Evolutionary conservation across 2,329 filamentous ascomycete genomes (phyloP), one percentile per base, ranked within the genome.

Genomic region (Grosmannia clavigera): DNA sequence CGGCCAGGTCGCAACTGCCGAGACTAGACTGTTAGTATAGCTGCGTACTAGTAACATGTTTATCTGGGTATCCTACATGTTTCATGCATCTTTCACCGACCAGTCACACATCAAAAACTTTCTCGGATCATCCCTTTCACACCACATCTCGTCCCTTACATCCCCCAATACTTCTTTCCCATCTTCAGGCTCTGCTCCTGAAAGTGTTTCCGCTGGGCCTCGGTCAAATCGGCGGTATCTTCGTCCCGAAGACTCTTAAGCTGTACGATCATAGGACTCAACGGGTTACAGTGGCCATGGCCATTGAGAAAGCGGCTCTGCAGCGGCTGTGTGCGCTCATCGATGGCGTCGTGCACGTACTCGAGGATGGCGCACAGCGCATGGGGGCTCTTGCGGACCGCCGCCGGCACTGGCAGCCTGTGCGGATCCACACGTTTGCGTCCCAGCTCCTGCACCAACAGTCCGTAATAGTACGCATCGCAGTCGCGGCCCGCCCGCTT

Each of bases 241-340:
- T 9, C 25, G 50, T 61, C 60, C 14, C 53, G 57, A 50, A 29
- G n/a, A 12, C 29, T 38, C 58, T 59, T 59, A 27, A 59, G 48
- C 43, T 48, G 19, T 5, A 54, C 50, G 10, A 61, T 57, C 52
- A 61, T 58, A 3, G 54, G 38, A 1, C 27, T 55, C 43, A 61
- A 58, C 33, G 60, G 60, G 55, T 61, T 61, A 58, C 60, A 61
- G 31, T 59, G 46, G 7, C 40, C 54, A 58, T 61, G 60, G 9
- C 54, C 48, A 6, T 25, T n/a, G 43, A 55, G 40, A 5, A 50
- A 43, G 27, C 27, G 16, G 12, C 29, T 31, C 35, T 43, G 31
- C 31, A 43, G n/a, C 14, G 29, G 38, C 46, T 54, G 25, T 3
- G n/a, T 50, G 14, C 60, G 60, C 6, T 33, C 54, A 29, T 61